Conservation (phyloP, 1,284 basidiomycete species). For the Veloporphyrellus conicus region DNA sequence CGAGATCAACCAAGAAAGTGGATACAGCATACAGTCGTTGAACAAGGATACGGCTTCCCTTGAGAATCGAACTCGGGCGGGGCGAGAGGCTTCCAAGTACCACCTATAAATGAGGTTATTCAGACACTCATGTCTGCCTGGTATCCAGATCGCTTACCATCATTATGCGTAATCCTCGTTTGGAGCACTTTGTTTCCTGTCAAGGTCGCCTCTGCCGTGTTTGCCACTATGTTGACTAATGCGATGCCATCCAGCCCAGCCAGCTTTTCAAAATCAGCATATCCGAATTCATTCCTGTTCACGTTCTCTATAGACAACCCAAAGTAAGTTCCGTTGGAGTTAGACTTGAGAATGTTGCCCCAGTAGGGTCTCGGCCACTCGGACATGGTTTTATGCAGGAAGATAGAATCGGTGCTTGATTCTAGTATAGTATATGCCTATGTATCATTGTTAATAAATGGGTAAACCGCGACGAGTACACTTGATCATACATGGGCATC, state of each 20-base stretch:
- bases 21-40: constrained; percentile 48
- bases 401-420: constrained; percentile 88
- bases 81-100: constrained; percentile 79
- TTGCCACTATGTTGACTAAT: constrained; percentile 85
- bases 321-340: constrained; percentile 98
- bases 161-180: constrained; percentile 92
- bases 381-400: constrained; percentile 93
- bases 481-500: constrained; percentile 71
- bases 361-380: constrained; percentile 70
- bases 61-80: constrained; percentile 78
- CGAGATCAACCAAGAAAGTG: not conserved
- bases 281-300: constrained; percentile 84
- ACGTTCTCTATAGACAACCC: constrained; percentile 82
- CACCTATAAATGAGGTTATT: constrained; percentile 44
- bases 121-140: not conserved
- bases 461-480: not conserved
- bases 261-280: constrained; percentile 98
- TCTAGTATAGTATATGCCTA: constrained; percentile 93
- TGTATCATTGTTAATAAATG: not conserved
- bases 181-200: constrained; percentile 77
- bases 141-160: constrained; percentile 51
- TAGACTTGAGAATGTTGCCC: constrained; percentile 94
- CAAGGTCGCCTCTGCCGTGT: constrained; percentile 72
- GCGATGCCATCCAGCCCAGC: constrained; percentile 94
- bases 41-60: constrained; percentile 73